Base-by-base conservation (phyloP, 1,139 yeast genomes). In the Candida tetrigidarum region DNA sequence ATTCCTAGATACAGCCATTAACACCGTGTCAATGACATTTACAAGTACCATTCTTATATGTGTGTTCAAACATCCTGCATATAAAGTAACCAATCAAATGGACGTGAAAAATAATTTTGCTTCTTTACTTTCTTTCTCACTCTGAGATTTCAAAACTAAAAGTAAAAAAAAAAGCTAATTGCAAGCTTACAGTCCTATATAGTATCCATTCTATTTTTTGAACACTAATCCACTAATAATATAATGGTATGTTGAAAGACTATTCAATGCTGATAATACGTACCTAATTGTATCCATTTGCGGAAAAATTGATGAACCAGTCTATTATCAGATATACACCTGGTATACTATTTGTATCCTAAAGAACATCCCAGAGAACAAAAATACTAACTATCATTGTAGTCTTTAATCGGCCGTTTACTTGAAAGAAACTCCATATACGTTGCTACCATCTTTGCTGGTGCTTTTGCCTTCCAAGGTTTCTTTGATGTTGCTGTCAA, bases 371-470 rank as follows among this genome's bases (percentile, higher is more conserved):
- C 9, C 10, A 28, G 12, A 14, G 12, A n/a, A 22, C 14, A 14
- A 19, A 26, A 9, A 22, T 51, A 51, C 55, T 51, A 51, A 51
- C 53, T 19, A 2, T 34, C 9, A 23, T 47, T 54, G 54, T 53
- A 59, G 60, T 56, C 49, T 27, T 10, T 50, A n/a, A 50, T 64
- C 45, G 52, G 66, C 49, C 76, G 83, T 50, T 67, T 93, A 54
- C 85, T 89, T 81, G 89, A 89, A 81, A 90, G 98, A 80, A 93
- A 93, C 84, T 83, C 98, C 44, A 77, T 87, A 56, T 90, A 80
- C 71, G 96, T 93, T 54, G 92, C 91, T 54, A 76, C 96, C 54
- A 78, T 93, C 52, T 86, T 93, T 58, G 86, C 83, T 43, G 83
- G 89, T 59, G 93, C 99, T 42, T 93, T 93, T 66, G 84, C 85